These are phyloP conservation scores for Cercospora sp. DNA, from an alignment of 2,329 filamentous ascomycete genomes.

Conservation along the genomic window DNA sequence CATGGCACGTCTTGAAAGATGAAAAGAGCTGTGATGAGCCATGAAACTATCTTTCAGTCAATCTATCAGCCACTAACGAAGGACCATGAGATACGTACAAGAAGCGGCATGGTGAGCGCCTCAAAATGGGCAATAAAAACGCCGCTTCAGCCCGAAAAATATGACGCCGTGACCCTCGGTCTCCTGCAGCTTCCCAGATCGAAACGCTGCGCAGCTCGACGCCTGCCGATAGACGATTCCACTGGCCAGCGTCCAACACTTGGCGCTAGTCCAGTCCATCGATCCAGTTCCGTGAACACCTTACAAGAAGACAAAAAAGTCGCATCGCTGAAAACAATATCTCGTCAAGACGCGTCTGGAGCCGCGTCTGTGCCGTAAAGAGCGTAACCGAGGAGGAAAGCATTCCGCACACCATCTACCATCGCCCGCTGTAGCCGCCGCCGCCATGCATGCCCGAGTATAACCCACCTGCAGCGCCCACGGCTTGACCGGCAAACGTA, in stretches of 20 bases:
- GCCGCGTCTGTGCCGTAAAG: conserved; percentile 22
- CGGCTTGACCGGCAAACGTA: conserved; percentile 28
- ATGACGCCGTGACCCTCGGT: conserved; percentile 18
- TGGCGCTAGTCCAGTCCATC: conserved; percentile 29
- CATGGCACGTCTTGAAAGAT: conserved; percentile 27
- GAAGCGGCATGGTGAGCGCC: conserved; percentile 31
- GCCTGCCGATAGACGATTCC: conserved; percentile 28
- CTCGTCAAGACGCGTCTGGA: conserved; percentile 18
- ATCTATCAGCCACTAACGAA: conserved; percentile 39
- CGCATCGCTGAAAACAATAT: conserved; percentile 24
- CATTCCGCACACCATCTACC: conserved; percentile 29
- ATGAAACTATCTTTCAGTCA: conserved; percentile 38
- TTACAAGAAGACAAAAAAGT: conserved; percentile 29
- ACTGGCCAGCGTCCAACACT: conserved; percentile 34
- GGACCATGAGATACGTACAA: conserved; percentile 39
- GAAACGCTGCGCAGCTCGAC: conserved; percentile 14
- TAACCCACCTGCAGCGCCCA: conserved; percentile 31
- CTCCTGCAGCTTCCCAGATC: conserved; percentile 2
- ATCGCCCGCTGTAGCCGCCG: conserved; percentile 33
- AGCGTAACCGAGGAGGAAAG: conserved; percentile 7
- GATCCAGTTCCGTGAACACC: conserved; percentile 32
- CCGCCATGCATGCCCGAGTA: conserved; percentile 38
- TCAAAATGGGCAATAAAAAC: conserved; percentile 17
- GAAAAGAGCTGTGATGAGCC: conserved; percentile 26
- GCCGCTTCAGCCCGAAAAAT: conserved; percentile 13